These are phyloP conservation scores for Lasiodiplodia sp. DNA, from an alignment of 2,329 filamentous ascomycete genomes.

Conservation along the genomic window DNA sequence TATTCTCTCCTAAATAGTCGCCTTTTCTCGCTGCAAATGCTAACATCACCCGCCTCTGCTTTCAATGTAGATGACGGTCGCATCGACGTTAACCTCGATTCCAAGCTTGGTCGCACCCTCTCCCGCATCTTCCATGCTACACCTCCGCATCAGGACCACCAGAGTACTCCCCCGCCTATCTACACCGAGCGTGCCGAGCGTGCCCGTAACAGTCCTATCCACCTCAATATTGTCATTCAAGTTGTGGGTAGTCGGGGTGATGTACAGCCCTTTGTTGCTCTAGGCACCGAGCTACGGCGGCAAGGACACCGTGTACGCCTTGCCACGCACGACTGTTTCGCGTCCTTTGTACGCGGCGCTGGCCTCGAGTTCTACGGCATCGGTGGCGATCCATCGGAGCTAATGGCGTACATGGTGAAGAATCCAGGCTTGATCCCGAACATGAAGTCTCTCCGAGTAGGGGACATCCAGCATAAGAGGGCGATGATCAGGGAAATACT, in stretches of 20 bases:
- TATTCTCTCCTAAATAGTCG: too few species aligned
- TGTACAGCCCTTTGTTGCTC: constrained; percentile 58
- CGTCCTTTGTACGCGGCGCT: constrained; percentile 57
- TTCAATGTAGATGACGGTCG: not conserved
- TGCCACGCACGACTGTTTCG: constrained; percentile 58
- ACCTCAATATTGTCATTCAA: constrained; percentile 57
- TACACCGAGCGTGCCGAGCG: too few species aligned
- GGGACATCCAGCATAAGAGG: constrained; percentile 77
- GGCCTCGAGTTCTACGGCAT: constrained; percentile 61
- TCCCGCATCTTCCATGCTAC: not conserved
- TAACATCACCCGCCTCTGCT: too few species aligned
- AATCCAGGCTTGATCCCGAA: constrained; percentile 86
- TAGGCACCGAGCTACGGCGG: constrained; percentile 58
- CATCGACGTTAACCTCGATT: constrained; percentile 6
- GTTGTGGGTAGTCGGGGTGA: constrained; percentile 58
- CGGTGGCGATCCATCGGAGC: constrained; percentile 57
- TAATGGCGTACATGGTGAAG: constrained; percentile 86
- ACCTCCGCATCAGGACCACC: not conserved
- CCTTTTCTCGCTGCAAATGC: too few species aligned
- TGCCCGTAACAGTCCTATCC: not conserved
- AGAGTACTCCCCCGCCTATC: not conserved
- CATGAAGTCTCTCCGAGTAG: constrained; percentile 75
- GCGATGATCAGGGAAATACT: constrained; percentile 80
- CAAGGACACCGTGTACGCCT: constrained; percentile 57
- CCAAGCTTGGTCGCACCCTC: constrained; percentile 8